Conservation (phyloP, 176 grass and related monocot genomes). For the Sorghum bicolor region DNA sequence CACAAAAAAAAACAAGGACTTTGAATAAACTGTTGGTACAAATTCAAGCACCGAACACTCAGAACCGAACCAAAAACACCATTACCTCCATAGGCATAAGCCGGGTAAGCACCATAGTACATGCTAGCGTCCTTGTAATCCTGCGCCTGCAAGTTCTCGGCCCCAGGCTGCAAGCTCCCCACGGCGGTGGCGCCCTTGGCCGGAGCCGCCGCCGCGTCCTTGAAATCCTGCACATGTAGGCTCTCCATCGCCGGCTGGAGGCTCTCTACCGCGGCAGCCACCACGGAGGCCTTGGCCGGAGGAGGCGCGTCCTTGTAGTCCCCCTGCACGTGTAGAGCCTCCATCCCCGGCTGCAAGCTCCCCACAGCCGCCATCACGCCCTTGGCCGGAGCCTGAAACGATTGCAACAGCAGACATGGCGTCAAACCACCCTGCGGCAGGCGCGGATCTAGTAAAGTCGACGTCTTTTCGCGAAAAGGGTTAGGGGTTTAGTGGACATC, state of each 20-base stretch:
- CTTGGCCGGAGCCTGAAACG: slow-evolving; percentile 6
- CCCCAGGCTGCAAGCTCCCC: background rate
- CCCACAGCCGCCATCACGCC: background rate
- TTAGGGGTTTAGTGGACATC: background rate
- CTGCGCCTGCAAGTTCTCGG: slow-evolving; percentile 34
- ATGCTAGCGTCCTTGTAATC: slow-evolving; percentile 39
- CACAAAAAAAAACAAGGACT: background rate
- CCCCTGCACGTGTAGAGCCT: slow-evolving; percentile 26
- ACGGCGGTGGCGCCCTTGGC: background rate
- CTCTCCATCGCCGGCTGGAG: slow-evolving; percentile 30
- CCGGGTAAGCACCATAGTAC: slow-evolving; percentile 49
- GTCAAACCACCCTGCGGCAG: background rate
- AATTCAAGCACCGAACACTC: background rate
- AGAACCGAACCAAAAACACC: background rate
- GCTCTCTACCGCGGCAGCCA: background rate
- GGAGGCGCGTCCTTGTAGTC: slow-evolving; percentile 37
- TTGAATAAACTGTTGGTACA: background rate
- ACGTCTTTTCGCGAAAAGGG: background rate
- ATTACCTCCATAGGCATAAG: slow-evolving; percentile 57
- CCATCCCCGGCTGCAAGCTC: slow-evolving; percentile 17
- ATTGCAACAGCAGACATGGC: slow-evolving; percentile 8
- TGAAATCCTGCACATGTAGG: slow-evolving; percentile 35
- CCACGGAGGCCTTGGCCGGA: background rate
- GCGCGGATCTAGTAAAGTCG: background rate
- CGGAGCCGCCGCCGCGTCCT: background rate